A percentile compares a stretch with the other conserved stretches of the same genome.
phyloP scores from a whole-genome alignment of 495 filamentous ascomycete species.

The Daldinia childiae region DNA sequence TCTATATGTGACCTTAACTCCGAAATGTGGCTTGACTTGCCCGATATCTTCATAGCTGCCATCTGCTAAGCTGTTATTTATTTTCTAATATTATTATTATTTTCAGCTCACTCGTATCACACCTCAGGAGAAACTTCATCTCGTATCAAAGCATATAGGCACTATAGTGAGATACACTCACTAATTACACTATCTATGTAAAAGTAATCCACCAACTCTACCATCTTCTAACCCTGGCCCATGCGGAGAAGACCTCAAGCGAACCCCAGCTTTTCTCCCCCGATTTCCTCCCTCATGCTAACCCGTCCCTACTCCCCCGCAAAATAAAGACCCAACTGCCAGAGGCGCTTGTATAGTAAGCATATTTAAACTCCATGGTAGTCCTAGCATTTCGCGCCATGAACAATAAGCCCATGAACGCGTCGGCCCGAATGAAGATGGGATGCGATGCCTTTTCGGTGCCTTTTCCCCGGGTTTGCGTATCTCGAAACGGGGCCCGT shows the following conservation, averaged over 20 bases:
- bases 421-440: constrained; percentile 36
- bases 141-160: not conserved
- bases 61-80: not conserved
- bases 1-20: not conserved
- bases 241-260: constrained; percentile 34
- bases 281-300: not conserved
- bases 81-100: not conserved
- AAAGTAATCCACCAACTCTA: not conserved
- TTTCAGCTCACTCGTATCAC: constrained; percentile 4
- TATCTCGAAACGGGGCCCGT: constrained; percentile 27
- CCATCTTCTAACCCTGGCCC: not conserved
- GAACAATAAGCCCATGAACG: constrained; percentile 11
- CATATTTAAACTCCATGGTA: constrained; percentile 12
- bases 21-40: constrained; percentile 3
- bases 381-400: constrained; percentile 19
- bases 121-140: not conserved
- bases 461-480: constrained; percentile 37
- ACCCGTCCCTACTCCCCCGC: constrained; percentile 24
- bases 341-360: constrained; percentile 26
- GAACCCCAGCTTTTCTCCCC: constrained; percentile 36
- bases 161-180: not conserved
- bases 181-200: not conserved
- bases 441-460: constrained; percentile 29
- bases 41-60: constrained; percentile 2
- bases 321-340: constrained; percentile 21